Percentiles rank a stretch among this genome's conserved stretches.
These are phyloP conservation scores for Mortierella sp. DNA, from an alignment of 371 early-diverging fungal genomes.

Conservation along the genomic window DNA sequence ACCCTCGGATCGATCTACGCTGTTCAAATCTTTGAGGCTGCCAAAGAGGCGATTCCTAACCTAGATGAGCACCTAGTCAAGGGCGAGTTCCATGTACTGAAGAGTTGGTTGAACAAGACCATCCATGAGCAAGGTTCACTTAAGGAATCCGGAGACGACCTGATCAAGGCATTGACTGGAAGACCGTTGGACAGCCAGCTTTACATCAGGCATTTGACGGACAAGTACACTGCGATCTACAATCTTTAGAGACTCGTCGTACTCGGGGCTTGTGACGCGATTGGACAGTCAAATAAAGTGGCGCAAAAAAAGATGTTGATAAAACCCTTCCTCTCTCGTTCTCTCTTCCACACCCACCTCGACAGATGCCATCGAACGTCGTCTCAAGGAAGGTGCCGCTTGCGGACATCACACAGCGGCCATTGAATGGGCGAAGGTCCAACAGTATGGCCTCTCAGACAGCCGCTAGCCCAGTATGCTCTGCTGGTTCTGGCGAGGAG, in stretches of 20 bases:
- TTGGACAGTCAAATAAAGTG: too few species aligned
- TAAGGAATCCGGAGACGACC: conserved; percentile 50
- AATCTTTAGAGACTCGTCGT: conserved; percentile 37
- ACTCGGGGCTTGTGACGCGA: neutral
- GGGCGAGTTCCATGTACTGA: conserved; percentile 54
- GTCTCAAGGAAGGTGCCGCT: conserved; percentile 25
- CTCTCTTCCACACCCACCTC: neutral
- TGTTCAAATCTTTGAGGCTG: conserved; percentile 43
- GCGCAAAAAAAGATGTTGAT: too few species aligned
- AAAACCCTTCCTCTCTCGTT: too few species aligned
- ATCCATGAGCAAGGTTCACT: conserved; percentile 54
- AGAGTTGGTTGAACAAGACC: conserved; percentile 54
- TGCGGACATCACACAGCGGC: conserved; percentile 40
- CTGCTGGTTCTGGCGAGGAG: conserved; percentile 25
- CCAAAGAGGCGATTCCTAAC: conserved; percentile 42
- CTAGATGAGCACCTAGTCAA: conserved; percentile 43
- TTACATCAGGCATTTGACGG: conserved; percentile 52
- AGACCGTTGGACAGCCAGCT: conserved; percentile 36
- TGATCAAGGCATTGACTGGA: conserved; percentile 51
- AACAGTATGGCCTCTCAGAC: conserved; percentile 18
- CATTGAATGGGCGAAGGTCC: conserved; percentile 19
- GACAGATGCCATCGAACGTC: conserved; percentile 20
- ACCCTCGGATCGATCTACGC: conserved; percentile 54
- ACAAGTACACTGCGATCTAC: conserved; percentile 54
- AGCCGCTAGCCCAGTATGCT: conserved; percentile 19